A percentile compares a stretch with the other conserved stretches of the same genome.
phyloP scores from a whole-genome alignment of 2,329 filamentous ascomycete genomes.

The Lizonia empirigonia region DNA sequence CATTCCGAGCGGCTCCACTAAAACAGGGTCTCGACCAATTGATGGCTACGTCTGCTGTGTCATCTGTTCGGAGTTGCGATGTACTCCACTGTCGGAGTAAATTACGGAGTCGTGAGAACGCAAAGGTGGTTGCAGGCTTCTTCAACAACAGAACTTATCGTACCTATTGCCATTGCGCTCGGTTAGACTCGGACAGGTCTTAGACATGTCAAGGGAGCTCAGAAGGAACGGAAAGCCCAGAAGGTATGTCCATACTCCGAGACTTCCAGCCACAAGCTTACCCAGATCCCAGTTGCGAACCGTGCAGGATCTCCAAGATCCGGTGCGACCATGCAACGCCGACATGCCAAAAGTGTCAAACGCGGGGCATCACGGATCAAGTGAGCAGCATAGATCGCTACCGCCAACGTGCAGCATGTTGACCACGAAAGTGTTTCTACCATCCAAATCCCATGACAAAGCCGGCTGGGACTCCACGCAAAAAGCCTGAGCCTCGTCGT shows the following conservation, averaged over 20 bases:
- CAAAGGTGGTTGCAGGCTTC: neutral
- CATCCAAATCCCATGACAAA: constrained; percentile 48
- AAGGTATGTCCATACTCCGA: constrained; percentile 28
- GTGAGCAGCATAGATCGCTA: constrained; percentile 21
- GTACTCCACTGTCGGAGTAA: constrained; percentile 13
- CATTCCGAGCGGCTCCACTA: constrained; percentile 1
- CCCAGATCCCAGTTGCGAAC: constrained; percentile 38
- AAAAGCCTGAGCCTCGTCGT: constrained; percentile 40
- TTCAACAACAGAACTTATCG: constrained; percentile 1
- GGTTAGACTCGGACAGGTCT: constrained; percentile 3
- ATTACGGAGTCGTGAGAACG: constrained; percentile 9
- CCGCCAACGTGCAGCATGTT: neutral
- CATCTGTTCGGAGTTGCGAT: constrained; percentile 6
- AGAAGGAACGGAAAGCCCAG: constrained; percentile 46
- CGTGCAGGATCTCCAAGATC: constrained; percentile 46
- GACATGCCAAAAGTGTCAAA: constrained; percentile 43
- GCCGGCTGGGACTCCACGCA: constrained; percentile 44
- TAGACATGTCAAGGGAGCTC: constrained; percentile 31
- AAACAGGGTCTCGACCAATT: neutral
- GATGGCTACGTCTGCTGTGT: neutral
- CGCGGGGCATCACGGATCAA: constrained; percentile 42
- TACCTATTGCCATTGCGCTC: neutral
- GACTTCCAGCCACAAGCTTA: constrained; percentile 23
- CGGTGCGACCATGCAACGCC: constrained; percentile 44
- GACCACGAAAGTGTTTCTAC: constrained; percentile 39